A percentile compares a stretch with the other conserved stretches of the same genome.
Evolutionary conservation across 352 stramenopile species (phyloP).

Genomic region (Phytopythium ostracodes): DNA sequence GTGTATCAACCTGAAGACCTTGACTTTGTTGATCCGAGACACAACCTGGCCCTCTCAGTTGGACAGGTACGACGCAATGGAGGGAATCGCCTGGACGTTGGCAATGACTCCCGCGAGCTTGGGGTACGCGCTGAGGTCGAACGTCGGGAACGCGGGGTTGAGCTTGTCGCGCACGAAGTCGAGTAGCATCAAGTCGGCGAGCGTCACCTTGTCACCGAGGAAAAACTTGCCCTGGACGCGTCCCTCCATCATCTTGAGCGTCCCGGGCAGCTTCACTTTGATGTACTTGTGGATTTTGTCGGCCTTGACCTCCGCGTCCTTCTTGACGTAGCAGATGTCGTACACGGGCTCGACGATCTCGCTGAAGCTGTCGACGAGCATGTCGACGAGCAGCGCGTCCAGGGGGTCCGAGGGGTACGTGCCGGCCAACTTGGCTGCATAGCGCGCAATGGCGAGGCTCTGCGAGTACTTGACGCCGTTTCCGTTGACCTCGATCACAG

Average conservation of each 20-base stretch:
- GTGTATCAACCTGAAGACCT: too few species aligned
- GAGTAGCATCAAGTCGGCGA: conserved; percentile 11
- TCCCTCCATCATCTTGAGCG: conserved; percentile 33
- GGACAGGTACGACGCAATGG: conserved; percentile 10
- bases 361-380: conserved; percentile 28
- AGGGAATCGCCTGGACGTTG: conserved; percentile 6
- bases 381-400: conserved; percentile 9
- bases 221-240: conserved; percentile 44
- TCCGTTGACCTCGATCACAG: conserved; percentile 20
- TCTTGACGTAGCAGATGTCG: conserved; percentile 12
- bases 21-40: too few species aligned
- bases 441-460: conserved; percentile 26
- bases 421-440: conserved; percentile 7
- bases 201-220: conserved; percentile 5
- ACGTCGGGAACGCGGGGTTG: neutral
- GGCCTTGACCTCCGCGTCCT: conserved; percentile 35
- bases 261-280: conserved; percentile 29
- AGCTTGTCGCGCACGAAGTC: conserved; percentile 5
- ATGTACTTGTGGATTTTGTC: conserved; percentile 40
- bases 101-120: conserved; percentile 2
- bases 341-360: conserved; percentile 33
- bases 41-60: too few species aligned
- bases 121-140: neutral
- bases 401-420: conserved; percentile 26
- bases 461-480: conserved; percentile 27